Evolutionary conservation across 164 flowering plant genomes (phyloP), one percentile per base, ranked within the genome.

Genomic region (Magnolia officinalis): DNA sequence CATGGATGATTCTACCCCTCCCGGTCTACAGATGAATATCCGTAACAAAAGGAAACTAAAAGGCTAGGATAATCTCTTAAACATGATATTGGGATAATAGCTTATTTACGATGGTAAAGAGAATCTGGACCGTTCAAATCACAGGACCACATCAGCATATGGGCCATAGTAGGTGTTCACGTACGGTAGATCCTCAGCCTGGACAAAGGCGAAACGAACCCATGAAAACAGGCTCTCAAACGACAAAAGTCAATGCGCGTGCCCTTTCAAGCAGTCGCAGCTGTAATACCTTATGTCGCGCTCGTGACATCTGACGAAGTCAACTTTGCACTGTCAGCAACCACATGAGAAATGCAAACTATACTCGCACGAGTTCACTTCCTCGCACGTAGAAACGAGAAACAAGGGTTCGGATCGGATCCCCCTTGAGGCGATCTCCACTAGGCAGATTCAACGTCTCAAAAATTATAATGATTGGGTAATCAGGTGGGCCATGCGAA

Each of bases 231-330:
- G 18, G 61, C 11, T 10, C 18, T 16, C 61, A 37, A 0, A 55
- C 61, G 61, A 55, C 61, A 55, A 65, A 65, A 65, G 68, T 24
- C 68, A 37, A 65, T 10, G 68, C 68, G 68, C 68, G 37, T 23
- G 68, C 61, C 16, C 61, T 16, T 16, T 1, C 16, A 55, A 55
- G 18, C 61, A 4, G 61, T 55, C 4, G 61, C 61, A 10, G 61
- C 61, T 16, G 18, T 52, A 21, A 18, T 11, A 23, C 24, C 68
- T 23, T 9, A 9, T 21, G 68, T 65, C 31, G 26, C 29, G 31
- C 24, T 65, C 68, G 19, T 24, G 68, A 21, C 68, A 65, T 9
- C 68, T 65, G 68, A 65, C 29, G 24, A 21, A 8, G 68, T 65
- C 68, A 65, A 65, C 68, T 55, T 55, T 23, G 68, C 68, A 65